Conservation (phyloP, 139 green algal species). For the Eudorina sp. region DNA sequence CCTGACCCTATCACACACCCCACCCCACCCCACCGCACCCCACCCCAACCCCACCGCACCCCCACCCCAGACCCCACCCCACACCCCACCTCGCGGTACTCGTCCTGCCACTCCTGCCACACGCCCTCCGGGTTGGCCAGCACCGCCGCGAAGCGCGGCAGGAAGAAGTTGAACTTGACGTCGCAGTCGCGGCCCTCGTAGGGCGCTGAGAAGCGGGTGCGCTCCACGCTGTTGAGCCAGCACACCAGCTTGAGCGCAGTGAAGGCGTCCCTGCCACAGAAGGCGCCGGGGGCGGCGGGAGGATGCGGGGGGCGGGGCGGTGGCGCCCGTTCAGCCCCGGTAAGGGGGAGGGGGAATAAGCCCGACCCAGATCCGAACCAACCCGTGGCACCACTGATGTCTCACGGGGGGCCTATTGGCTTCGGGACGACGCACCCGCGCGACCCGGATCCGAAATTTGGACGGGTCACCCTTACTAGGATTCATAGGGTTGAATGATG, state of each 20-base stretch:
- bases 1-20: no score
- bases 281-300: neutral
- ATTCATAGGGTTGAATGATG: no score
- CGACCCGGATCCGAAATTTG: no score
- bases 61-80: neutral
- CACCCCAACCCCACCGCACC: neutral
- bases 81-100: slow-evolving; percentile 68
- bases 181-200: slow-evolving; percentile 69
- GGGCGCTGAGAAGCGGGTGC: slow-evolving; percentile 67
- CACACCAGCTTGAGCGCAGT: slow-evolving; percentile 78
- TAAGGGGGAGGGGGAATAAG: no score
- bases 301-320: no score
- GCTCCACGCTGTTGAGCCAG: slow-evolving; percentile 81
- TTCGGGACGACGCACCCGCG: no score
- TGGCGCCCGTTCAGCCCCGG: no score
- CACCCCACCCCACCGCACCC: no score
- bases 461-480: no score
- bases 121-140: slow-evolving; percentile 62
- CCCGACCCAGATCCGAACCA: no score
- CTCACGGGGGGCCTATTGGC: no score
- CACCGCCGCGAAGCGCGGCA: slow-evolving; percentile 64
- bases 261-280: slow-evolving; percentile 61
- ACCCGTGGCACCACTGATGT: no score
- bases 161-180: slow-evolving; percentile 59
- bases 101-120: slow-evolving; percentile 74